These are phyloP conservation scores for Samsoniella hepiali DNA, from an alignment of 2,329 filamentous ascomycete genomes.

Conservation along the genomic window DNA sequence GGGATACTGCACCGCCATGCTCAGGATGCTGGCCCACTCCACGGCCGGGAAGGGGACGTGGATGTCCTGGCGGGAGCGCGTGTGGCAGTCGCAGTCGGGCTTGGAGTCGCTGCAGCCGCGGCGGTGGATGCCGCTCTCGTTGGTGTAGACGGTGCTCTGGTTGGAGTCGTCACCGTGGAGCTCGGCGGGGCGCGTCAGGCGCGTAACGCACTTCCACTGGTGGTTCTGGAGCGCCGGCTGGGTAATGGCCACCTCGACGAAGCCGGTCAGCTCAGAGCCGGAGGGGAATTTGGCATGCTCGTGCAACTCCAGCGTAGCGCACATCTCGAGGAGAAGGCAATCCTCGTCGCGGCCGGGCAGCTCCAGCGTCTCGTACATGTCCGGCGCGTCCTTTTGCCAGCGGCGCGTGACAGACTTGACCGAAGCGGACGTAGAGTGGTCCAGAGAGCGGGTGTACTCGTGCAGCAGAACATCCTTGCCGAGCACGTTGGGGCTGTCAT, in stretches of 20 bases:
- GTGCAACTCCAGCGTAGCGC: slow-evolving; percentile 57
- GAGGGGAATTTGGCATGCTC: slow-evolving; percentile 55
- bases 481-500: slow-evolving; percentile 48
- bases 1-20: slow-evolving; percentile 53
- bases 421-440: slow-evolving; percentile 55
- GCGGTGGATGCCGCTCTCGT: slow-evolving; percentile 52
- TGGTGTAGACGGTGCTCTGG: slow-evolving; percentile 43
- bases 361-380: slow-evolving; percentile 52
- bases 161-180: slow-evolving; percentile 45
- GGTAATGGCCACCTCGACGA: slow-evolving; percentile 57
- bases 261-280: slow-evolving; percentile 58
- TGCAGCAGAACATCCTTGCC: slow-evolving; percentile 54
- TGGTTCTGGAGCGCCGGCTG: slow-evolving; percentile 52
- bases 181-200: slow-evolving; percentile 55
- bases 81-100: slow-evolving; percentile 50
- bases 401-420: slow-evolving; percentile 50
- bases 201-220: slow-evolving; percentile 59
- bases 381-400: slow-evolving; percentile 58
- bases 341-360: slow-evolving; percentile 47
- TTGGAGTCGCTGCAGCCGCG: slow-evolving; percentile 48
- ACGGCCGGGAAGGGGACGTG: slow-evolving; percentile 56
- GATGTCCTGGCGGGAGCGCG: slow-evolving; percentile 46
- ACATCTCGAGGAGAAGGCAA: slow-evolving; percentile 60
- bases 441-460: slow-evolving; percentile 54
- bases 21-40: slow-evolving; percentile 57